Evolutionary conservation across 1,139 yeast species (phyloP).

Genomic region (Geotrichum aggregatum): DNA sequence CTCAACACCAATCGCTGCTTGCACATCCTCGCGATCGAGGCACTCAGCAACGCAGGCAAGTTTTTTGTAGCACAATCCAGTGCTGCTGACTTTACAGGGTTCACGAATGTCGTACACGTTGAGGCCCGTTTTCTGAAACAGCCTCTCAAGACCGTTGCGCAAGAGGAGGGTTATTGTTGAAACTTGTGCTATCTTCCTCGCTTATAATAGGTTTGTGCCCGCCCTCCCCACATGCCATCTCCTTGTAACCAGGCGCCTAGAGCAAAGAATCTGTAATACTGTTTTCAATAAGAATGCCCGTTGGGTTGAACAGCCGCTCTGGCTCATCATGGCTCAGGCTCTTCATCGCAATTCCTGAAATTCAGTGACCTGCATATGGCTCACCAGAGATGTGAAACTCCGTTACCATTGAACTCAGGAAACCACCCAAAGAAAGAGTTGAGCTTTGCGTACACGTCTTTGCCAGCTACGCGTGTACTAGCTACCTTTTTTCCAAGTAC

Average conservation of each 20-base stretch:
- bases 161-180: slow-evolving; percentile 51
- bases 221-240: slow-evolving; percentile 82
- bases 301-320: slow-evolving; percentile 61
- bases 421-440: slow-evolving; percentile 73
- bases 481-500: slow-evolving; percentile 55
- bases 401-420: slow-evolving; percentile 53
- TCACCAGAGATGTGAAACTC: slow-evolving; percentile 85
- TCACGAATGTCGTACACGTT: slow-evolving; percentile 68
- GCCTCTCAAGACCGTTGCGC: slow-evolving; percentile 50
- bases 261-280: slow-evolving; percentile 74
- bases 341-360: slow-evolving; percentile 73
- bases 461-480: slow-evolving; percentile 66
- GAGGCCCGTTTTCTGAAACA: slow-evolving; percentile 52
- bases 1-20: slow-evolving; percentile 56
- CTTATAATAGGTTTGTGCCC: slow-evolving; percentile 65
- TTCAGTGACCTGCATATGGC: slow-evolving; percentile 84
- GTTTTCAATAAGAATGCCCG: slow-evolving; percentile 74
- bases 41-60: slow-evolving; percentile 53
- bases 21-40: slow-evolving; percentile 57
- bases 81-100: slow-evolving; percentile 46
- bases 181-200: slow-evolving; percentile 56
- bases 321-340: slow-evolving; percentile 50
- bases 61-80: slow-evolving; percentile 55
- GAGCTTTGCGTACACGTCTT: slow-evolving; percentile 73
- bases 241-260: slow-evolving; percentile 65